Conservation (phyloP, 805 yeast species). For the Kuraishia ogatae region DNA sequence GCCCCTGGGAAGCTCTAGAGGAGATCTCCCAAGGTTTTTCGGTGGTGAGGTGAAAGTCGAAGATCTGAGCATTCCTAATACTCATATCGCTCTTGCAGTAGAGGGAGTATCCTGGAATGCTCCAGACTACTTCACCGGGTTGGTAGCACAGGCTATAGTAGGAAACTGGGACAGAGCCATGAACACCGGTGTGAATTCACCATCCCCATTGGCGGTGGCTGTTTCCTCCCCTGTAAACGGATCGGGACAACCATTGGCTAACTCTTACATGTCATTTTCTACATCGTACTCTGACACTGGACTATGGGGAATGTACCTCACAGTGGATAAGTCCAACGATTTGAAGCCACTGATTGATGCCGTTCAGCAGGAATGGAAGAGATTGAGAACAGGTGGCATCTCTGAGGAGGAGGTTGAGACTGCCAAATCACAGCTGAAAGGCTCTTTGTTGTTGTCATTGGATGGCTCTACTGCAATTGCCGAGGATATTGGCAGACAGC, state of each 20-base stretch:
- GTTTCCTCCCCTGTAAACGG: conserved; percentile 34
- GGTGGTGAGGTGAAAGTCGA: conserved; percentile 83
- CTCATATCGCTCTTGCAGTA: conserved; percentile 90
- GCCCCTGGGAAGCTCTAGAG: conserved; percentile 67
- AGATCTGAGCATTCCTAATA: conserved; percentile 76
- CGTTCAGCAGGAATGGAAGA: conserved; percentile 79
- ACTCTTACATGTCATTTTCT: conserved; percentile 92
- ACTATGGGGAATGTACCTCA: conserved; percentile 92
- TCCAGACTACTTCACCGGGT: conserved; percentile 89
- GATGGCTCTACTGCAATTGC: conserved; percentile 96
- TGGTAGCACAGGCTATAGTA: conserved; percentile 92
- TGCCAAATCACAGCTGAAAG: conserved; percentile 91
- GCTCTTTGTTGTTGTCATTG: conserved; percentile 77
- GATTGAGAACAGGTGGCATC: conserved; percentile 71
- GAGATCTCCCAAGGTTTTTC: conserved; percentile 68
- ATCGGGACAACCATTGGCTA: conserved; percentile 64
- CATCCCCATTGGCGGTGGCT: conserved; percentile 75
- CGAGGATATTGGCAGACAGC: conserved; percentile 95
- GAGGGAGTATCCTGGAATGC: conserved; percentile 98
- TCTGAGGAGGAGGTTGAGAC: conserved; percentile 83
- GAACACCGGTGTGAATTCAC: conserved; percentile 76
- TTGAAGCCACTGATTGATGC: conserved; percentile 64
- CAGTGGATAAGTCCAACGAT: conserved; percentile 66
- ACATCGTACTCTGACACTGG: conserved; percentile 98
- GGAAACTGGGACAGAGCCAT: conserved; percentile 96